Base-by-base conservation (phyloP, 2,329 filamentous ascomycete species). In the Cytospora schulzeri region DNA sequence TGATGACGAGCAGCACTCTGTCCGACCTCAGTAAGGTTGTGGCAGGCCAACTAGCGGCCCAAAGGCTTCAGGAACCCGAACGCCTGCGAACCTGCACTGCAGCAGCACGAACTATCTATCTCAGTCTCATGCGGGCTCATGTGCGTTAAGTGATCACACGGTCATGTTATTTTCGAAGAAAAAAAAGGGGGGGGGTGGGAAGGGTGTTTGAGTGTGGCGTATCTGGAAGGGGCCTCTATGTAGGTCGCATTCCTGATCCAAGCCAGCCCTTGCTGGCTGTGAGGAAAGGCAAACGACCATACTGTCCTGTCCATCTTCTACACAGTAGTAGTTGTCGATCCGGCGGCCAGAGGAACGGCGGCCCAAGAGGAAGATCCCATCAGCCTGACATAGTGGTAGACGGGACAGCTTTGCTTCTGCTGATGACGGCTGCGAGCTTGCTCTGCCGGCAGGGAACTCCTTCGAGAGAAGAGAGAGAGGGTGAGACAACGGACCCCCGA, bases 401-500 rank as follows among this genome's bases (percentile, higher is more conserved):
- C n/a, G 45, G 41, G 38, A 19, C n/a, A 24, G n/a, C 17, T 3
- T 48, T 48, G 45, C 45, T 48, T 48, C 48, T 41, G 52, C 24
- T 35, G 51, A 50, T 48, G 60, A 31, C 60, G 60, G 52, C 52
- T 24, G 41, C 28, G 35, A 50, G 52, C 60, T n/a, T 51, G 22
- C 28, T 50, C 29, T 29, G 51, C 15, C 45, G 59, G 51, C 31
- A 22, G 55, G 38, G 50, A 51, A 54, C 58, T 35, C n/a, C 19
- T 22, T n/a, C 12, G 35, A 38, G 59, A 38, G 33, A 22, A 15
- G 28, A 52, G 35, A 38, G 59, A 38, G 33, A 22, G 22, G 28
- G 60, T 56, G 60, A 62, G 52, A 62, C 60, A 62, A 35, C 33
- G 60, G 60, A 54, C 60, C 60, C 59, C 54, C 29, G 52, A 62